Conservation (phyloP, 495 filamentous ascomycete genomes). For the Penicillium simplicissimum region DNA sequence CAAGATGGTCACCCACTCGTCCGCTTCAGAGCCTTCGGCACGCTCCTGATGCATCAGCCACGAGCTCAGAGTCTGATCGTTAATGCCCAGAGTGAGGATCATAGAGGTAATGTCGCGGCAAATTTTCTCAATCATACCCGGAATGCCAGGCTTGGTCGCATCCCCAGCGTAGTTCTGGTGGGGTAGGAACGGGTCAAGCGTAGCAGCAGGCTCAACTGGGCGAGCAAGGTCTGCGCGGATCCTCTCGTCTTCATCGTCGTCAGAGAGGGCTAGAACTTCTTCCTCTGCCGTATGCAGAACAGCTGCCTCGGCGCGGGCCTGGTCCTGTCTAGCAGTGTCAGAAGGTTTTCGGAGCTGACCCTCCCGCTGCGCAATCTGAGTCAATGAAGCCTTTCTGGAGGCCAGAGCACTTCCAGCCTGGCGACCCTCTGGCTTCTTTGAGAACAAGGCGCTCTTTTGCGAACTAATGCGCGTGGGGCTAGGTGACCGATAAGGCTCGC, state of each 20-base stretch:
- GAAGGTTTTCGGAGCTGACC: constrained; percentile 30
- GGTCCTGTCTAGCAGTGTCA: constrained; percentile 33
- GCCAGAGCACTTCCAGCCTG: constrained; percentile 47
- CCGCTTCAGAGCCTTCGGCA: constrained; percentile 57
- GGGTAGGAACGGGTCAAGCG: constrained; percentile 63
- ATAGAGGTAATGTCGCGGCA: constrained; percentile 96
- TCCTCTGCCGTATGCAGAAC: constrained; percentile 44
- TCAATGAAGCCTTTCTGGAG: constrained; percentile 43
- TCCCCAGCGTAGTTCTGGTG: constrained; percentile 66
- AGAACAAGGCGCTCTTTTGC: constrained; percentile 43
- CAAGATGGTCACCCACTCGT: constrained; percentile 35
- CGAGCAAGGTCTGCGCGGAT: constrained; percentile 58
- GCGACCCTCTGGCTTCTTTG: constrained; percentile 45
- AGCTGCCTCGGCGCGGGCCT: constrained; percentile 29
- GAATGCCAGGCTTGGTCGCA: constrained; percentile 59
- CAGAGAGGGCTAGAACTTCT: constrained; percentile 47
- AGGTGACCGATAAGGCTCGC: constrained; percentile 70
- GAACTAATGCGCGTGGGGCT: constrained; percentile 66
- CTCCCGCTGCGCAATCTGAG: constrained; percentile 37
- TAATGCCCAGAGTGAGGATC: constrained; percentile 89
- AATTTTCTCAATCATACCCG: constrained; percentile 78
- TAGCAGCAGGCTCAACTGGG: constrained; percentile 52
- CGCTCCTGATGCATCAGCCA: constrained; percentile 63
- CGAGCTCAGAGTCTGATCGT: constrained; percentile 70
- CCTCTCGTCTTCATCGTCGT: constrained; percentile 64